Evolutionary conservation across 2,329 filamentous ascomycete species (phyloP).

Genomic region (Zymoseptoria ardabiliae): DNA sequence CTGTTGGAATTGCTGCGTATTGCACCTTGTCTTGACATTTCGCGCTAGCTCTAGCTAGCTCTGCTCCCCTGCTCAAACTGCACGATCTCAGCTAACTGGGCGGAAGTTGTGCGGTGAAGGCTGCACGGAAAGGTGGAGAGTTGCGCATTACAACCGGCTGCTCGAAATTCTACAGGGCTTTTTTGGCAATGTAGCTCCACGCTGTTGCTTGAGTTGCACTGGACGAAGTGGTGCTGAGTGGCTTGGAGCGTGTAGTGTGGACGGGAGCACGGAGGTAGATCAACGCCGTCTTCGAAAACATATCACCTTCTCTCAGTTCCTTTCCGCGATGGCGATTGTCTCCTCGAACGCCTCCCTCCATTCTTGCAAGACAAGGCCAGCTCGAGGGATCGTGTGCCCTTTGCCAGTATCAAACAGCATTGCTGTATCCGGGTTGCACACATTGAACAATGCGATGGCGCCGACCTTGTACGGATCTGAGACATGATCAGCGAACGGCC

Average conservation of each 20-base stretch:
- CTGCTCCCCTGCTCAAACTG: too few relatives aligned
- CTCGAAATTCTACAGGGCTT: too few relatives aligned
- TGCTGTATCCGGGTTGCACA: slow-evolving; percentile 53
- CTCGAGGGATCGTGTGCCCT: slow-evolving; percentile 51
- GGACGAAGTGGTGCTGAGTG: too few relatives aligned
- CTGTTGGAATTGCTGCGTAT: background rate
- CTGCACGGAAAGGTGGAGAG: too few relatives aligned
- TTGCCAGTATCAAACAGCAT: slow-evolving; percentile 59
- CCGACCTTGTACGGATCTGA: slow-evolving; percentile 54
- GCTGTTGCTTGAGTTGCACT: too few relatives aligned
- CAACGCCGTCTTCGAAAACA: background rate
- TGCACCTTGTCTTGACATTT: background rate
- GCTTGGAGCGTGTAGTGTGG: too few relatives aligned
- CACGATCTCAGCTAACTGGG: too few relatives aligned
- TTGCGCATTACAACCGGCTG: too few relatives aligned
- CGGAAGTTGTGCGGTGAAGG: too few relatives aligned
- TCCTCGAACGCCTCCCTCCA: background rate
- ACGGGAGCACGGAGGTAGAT: background rate
- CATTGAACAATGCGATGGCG: slow-evolving; percentile 54
- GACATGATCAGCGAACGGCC: background rate
- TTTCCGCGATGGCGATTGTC: background rate
- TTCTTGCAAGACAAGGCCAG: background rate
- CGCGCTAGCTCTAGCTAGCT: background rate
- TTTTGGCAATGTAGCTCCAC: too few relatives aligned
- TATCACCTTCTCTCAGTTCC: background rate